Conservation (phyloP, 257 asterid genomes). For the Plantago ovata region DNA sequence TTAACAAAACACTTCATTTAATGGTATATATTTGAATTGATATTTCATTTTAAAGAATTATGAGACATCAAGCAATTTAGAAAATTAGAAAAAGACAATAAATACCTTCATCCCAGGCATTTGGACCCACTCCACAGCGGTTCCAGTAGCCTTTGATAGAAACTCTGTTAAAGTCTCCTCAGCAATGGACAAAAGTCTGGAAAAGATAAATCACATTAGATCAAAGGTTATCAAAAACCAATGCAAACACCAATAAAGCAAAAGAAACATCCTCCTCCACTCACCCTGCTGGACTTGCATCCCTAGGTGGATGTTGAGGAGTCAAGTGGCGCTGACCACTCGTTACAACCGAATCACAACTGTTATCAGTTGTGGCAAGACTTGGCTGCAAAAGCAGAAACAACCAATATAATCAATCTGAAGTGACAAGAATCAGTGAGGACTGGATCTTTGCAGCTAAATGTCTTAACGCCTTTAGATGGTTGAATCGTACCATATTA, state of each 20-base stretch:
- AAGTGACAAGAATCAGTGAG: not conserved
- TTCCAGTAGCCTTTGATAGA: conserved; percentile 99
- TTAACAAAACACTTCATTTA: too few relatives aligned
- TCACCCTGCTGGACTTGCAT: conserved; percentile 99
- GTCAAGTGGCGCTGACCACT: conserved; percentile 89
- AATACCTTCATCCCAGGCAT: conserved; percentile 99
- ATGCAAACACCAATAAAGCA: not conserved
- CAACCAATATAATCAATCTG: not conserved
- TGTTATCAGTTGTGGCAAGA: conserved; percentile 81
- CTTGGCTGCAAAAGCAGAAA: conserved; percentile 38
- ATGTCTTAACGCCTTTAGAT: too few relatives aligned
- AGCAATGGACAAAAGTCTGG: conserved; percentile 92
- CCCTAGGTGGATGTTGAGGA: conserved; percentile 94
- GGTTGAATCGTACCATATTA: not conserved
- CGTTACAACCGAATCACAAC: conserved; percentile 96
- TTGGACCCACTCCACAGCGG: conserved; percentile 99
- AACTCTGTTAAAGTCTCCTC: conserved; percentile 99
- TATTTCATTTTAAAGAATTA: too few relatives aligned
- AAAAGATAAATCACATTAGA: conserved; percentile 20
- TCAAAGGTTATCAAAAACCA: conserved; percentile 9
- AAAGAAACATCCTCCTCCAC: conserved; percentile 29
- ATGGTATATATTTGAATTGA: too few relatives aligned
- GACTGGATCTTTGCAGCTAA: not conserved
- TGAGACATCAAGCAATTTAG: not conserved
- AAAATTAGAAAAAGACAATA: not conserved